Evolutionary conservation across 768 basidiomycete species (phyloP), one percentile per base, ranked within the genome.

Genomic region (Tulasnella sp.): DNA sequence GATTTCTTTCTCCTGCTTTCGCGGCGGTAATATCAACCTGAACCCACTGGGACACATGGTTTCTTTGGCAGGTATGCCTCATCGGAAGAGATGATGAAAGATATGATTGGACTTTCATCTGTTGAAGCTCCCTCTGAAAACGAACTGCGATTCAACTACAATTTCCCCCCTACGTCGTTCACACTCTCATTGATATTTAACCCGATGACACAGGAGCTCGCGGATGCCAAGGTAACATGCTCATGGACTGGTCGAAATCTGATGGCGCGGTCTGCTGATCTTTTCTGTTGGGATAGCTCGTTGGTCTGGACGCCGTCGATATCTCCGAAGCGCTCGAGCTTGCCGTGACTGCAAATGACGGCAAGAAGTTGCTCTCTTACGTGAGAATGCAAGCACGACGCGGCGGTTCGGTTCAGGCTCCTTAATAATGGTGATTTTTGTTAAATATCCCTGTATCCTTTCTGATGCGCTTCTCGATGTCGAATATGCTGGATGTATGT

Each of bases 21-120:
- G n/a, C n/a, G n/a, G n/a, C n/a, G n/a, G n/a, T n/a, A n/a, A n/a
- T n/a, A n/a, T n/a, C n/a, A 43, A 12, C 12, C 19, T 19, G 12
- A 21, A 7, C 7, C 19, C 46, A 48, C 27, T n/a, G 5, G 46
- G 11, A 22, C 24, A 49, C 8, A 31, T 12, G 10, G 9, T 15
- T 24, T 24, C 11, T 5, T 7, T 27, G 25, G 27, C 34, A 59
- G 57, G 57, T 59, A 59, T 21, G 41, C 57, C 2, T 34, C 46
- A 15, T 44, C 57, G 24, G 57, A 59, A 51, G 57, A 59, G n/a
- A 49, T 59, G 46, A 49, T 49, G 45, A 49, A 49, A 21, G 57
- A 59, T 31, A 29, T 59, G 17, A 22, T 59, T 43, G 57, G 57
- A 2, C 17, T 59, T 15, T 25, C 31, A 50, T 15, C 46, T 4